A percentile compares a stretch with the other conserved stretches of the same genome.
phyloP scores from a whole-genome alignment of 2,329 filamentous ascomycete species.

The Verticillium klebahnii region DNA sequence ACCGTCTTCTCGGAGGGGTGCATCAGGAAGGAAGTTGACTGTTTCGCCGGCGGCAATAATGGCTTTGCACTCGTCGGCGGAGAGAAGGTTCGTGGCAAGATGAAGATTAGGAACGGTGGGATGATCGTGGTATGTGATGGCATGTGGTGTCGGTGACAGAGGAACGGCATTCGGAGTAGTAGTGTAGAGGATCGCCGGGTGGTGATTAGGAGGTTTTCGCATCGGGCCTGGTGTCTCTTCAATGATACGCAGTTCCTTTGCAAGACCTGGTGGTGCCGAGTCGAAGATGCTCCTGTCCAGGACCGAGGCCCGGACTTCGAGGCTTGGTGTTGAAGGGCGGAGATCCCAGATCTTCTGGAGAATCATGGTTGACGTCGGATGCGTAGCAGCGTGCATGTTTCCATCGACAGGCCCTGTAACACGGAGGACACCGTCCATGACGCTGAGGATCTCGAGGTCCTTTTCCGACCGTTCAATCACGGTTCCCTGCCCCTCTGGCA shows the following conservation, averaged over 20 bases:
- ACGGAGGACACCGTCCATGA: constrained; percentile 60
- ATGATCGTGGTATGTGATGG: constrained; percentile 53
- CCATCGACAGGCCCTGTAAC: constrained; percentile 58
- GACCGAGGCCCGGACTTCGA: constrained; percentile 52
- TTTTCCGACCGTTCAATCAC: constrained; percentile 32
- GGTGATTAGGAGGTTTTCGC: constrained; percentile 64
- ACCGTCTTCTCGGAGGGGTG: constrained; percentile 60
- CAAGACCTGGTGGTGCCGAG: constrained; percentile 28
- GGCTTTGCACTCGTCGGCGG: constrained; percentile 55
- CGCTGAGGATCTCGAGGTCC: constrained; percentile 52
- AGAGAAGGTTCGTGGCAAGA: constrained; percentile 56
- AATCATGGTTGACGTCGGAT: constrained; percentile 34
- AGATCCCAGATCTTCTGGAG: constrained; percentile 60
- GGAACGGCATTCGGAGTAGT: constrained; percentile 52
- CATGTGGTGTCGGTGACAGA: constrained; percentile 37
- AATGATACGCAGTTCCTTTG: constrained; percentile 48
- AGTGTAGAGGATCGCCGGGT: constrained; percentile 61
- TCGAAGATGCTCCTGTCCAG: constrained; percentile 51
- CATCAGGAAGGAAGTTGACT: constrained; percentile 63
- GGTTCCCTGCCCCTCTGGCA: constrained; percentile 28
- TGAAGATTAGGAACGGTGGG: constrained; percentile 59
- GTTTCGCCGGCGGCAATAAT: constrained; percentile 64
- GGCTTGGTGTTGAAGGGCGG: constrained; percentile 33
- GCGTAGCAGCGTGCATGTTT: constrained; percentile 24
- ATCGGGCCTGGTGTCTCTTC: constrained; percentile 56